Evolutionary conservation across 192 early-diverging fungal species (phyloP), one percentile per base, ranked within the genome.

Genomic region (Phycomyces nitens): DNA sequence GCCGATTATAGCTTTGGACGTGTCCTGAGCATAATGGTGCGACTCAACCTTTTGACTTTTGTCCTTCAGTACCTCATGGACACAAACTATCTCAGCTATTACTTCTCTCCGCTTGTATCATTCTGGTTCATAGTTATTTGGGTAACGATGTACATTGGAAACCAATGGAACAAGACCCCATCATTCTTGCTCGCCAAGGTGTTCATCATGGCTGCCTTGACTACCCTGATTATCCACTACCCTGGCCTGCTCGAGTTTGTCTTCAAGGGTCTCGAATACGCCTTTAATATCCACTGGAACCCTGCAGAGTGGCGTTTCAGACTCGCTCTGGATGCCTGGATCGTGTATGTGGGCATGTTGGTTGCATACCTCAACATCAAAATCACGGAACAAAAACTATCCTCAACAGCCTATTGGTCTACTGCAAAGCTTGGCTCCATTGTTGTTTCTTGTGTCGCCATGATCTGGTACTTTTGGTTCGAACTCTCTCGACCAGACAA

Each of bases 61-160:
- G 68, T 77, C 0, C 68, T 93, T 51, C 79, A 82, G 1, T 91
- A 88, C 58, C 75, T 79, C 8, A 91, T 90, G 87, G 71, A 85
- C 70, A 87, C 80, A 7, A 76, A 82, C 58, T 88, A 88, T 22
- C 72, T 93, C 54, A 85, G 83, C 50, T 93, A 91, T 69, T 93
- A 93, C 63, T 92, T 92, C 67, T 83, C 89, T 24, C 91, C 91
- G 9, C 70, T 92, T 34, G 86, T 88, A 12, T 80, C 83, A 21
- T 83, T 83, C 55, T 92, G 88, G 85, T 86, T 89, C 52, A 56
- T 89, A 49, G 56, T 87, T 27, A 84, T 92, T 14, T 92, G 84
- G 77, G 54, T 74, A n/a, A 87, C 86, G 56, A 88, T 92, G 88
- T 79, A 82, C 29, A 57, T 82, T 21, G 73, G 64, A 2, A 68